These are phyloP conservation scores for Colletotrichum sp. DNA, from an alignment of 2,329 filamentous ascomycete species.

Conservation along the genomic window DNA sequence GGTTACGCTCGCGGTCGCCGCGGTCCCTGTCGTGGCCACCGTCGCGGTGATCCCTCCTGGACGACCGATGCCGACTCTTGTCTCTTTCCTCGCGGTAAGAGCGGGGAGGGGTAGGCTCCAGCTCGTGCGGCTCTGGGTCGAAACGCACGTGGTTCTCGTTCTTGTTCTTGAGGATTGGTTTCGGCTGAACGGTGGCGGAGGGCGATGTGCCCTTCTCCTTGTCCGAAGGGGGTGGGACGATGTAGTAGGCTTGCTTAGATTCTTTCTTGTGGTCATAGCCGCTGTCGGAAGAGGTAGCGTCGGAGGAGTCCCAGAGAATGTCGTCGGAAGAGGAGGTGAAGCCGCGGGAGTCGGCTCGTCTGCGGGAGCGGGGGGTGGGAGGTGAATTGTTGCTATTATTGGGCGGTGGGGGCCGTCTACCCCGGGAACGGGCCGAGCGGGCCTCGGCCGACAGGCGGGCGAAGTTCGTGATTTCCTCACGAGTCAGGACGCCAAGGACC, in stretches of 20 bases:
- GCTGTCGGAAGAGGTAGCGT: slow-evolving; percentile 26
- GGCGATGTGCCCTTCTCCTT: slow-evolving; percentile 32
- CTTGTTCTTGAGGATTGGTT: slow-evolving; percentile 67
- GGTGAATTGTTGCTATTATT: slow-evolving; percentile 14
- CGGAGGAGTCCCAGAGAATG: slow-evolving; percentile 32
- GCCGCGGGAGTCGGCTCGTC: slow-evolving; percentile 3
- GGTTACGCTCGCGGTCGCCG: slow-evolving; percentile 36
- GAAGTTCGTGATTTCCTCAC: slow-evolving; percentile 56
- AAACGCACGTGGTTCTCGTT: slow-evolving; percentile 63
- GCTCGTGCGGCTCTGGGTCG: slow-evolving; percentile 51
- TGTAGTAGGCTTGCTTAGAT: slow-evolving; percentile 40
- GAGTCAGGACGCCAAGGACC: slow-evolving; percentile 59
- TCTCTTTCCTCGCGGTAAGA: slow-evolving; percentile 35
- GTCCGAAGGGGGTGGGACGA: slow-evolving; percentile 39
- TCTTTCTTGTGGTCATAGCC: slow-evolving; percentile 28
- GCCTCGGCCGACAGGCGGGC: slow-evolving; percentile 55
- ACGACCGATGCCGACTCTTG: slow-evolving; percentile 27
- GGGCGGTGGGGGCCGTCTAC: background rate
- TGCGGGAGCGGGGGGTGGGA: background rate
- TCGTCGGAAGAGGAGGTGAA: slow-evolving; percentile 25
- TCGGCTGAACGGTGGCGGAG: slow-evolving; percentile 47
- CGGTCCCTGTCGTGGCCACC: slow-evolving; percentile 38
- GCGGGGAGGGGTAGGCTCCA: slow-evolving; percentile 35
- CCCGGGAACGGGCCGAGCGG: slow-evolving; percentile 42
- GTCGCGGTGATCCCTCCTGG: slow-evolving; percentile 25